Percentiles rank a stretch among this genome's conserved stretches.
phyloP scores from a whole-genome alignment of 768 basidiomycete species.

The Lactarius tabidus region DNA sequence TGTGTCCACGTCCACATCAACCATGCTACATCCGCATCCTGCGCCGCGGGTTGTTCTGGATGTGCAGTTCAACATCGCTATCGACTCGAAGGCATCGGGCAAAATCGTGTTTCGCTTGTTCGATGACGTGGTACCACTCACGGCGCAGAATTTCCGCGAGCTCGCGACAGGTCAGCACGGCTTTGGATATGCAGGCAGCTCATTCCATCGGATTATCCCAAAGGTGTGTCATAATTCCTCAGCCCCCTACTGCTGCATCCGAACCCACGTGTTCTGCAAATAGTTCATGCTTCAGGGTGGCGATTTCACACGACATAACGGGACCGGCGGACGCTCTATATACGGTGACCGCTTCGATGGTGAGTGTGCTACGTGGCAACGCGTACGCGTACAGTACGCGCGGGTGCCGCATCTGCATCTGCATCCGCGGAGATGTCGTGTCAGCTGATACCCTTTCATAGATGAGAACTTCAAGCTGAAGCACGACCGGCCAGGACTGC shows the following conservation, averaged over 20 bases:
- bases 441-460: conserved; percentile 18
- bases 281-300: conserved; percentile 42
- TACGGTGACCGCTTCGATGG: conserved; percentile 36
- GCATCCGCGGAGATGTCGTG: neutral
- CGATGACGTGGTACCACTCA: conserved; percentile 79
- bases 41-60: neutral
- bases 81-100: conserved; percentile 56
- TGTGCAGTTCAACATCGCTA: conserved; percentile 59
- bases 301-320: conserved; percentile 36
- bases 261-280: neutral
- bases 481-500: conserved; percentile 38
- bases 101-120: conserved; percentile 81
- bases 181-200: conserved; percentile 66
- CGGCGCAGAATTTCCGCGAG: conserved; percentile 76
- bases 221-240: conserved; percentile 25
- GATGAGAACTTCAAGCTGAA: conserved; percentile 39
- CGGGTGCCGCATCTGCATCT: no score
- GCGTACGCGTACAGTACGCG: no score
- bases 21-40: neutral
- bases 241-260: neutral
- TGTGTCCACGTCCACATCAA: neutral
- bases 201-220: conserved; percentile 59
- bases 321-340: conserved; percentile 39
- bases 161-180: conserved; percentile 63
- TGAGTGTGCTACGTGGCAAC: conserved; percentile 19